phyloP scores from a whole-genome alignment of 257 asterid species.

The Capsicum chinense region DNA sequence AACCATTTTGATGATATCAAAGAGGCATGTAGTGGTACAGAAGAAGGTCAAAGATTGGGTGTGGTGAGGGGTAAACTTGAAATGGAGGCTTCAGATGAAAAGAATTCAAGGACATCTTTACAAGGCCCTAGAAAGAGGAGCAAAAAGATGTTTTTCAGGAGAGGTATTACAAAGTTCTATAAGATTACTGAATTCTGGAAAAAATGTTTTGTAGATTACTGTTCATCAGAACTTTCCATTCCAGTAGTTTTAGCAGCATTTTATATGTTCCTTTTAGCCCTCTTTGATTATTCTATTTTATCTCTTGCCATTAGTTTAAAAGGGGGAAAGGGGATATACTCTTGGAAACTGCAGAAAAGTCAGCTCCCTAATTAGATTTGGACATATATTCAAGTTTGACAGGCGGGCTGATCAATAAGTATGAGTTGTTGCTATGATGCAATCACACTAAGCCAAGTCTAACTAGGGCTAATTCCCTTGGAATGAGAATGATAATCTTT shows the following conservation, averaged over 20 bases:
- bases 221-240: not conserved
- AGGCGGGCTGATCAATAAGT: not conserved
- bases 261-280: slow-evolving; percentile 12
- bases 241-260: slow-evolving; percentile 4
- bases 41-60: slow-evolving; percentile 62
- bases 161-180: slow-evolving; percentile 50
- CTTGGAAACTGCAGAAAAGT: slow-evolving; percentile 18
- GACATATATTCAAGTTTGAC: not conserved
- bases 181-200: not conserved
- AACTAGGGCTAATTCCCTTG: slow-evolving; percentile 26
- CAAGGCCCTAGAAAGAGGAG: slow-evolving; percentile 67
- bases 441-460: not conserved
- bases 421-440: slow-evolving; percentile 15
- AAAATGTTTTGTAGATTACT: not conserved
- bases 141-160: slow-evolving; percentile 66
- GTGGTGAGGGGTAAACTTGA: slow-evolving; percentile 49
- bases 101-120: slow-evolving; percentile 45
- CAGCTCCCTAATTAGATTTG: not conserved
- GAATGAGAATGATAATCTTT: not conserved
- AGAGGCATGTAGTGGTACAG: slow-evolving; percentile 86
- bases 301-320: not conserved
- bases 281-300: slow-evolving; percentile 12
- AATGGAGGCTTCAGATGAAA: slow-evolving; percentile 44
- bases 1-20: slow-evolving; percentile 62
- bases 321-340: not conserved